A percentile compares a stretch with the other conserved stretches of the same genome.
Conservation (phyloP, 768 basidiomycete species). For the Hygrophorus russula region DNA sequence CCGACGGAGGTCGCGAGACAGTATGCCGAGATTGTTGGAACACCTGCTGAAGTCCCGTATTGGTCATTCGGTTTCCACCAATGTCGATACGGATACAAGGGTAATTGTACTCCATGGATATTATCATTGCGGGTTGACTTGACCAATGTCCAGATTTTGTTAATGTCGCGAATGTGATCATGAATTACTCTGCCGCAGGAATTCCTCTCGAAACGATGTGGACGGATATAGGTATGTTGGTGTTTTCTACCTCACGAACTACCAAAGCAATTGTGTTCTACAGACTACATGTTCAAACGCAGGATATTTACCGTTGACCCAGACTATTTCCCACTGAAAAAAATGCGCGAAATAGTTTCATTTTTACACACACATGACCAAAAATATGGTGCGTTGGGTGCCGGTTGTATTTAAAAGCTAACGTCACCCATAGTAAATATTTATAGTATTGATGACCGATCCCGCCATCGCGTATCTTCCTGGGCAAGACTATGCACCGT, state of each 20-base stretch:
- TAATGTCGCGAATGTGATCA: constrained; percentile 50
- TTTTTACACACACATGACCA: constrained; percentile 53
- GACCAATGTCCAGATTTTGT: constrained; percentile 37
- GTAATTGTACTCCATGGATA: constrained; percentile 20
- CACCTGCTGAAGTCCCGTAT: constrained; percentile 62
- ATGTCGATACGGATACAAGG: constrained; percentile 58
- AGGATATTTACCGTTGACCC: constrained; percentile 61
- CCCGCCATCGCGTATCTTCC: constrained; percentile 52
- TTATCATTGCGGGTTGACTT: background rate
- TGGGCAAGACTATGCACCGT: constrained; percentile 36
- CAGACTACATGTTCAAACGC: constrained; percentile 63
- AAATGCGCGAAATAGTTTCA: constrained; percentile 55
- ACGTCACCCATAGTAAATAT: background rate
- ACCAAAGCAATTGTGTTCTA: background rate
- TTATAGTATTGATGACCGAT: constrained; percentile 60
- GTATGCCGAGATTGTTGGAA: constrained; percentile 56
- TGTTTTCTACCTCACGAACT: background rate
- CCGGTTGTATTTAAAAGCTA: background rate
- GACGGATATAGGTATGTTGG: constrained; percentile 53
- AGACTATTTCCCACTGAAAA: constrained; percentile 48
- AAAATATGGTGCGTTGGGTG: constrained; percentile 32
- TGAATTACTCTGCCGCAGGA: constrained; percentile 44
- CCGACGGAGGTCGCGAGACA: constrained; percentile 52
- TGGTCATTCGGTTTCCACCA: constrained; percentile 70
- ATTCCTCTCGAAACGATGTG: constrained; percentile 75